A percentile compares a stretch with the other conserved stretches of the same genome.
These are phyloP conservation scores for Lipomyces chichibuensis DNA, from an alignment of 805 yeast species.

Conservation along the genomic window DNA sequence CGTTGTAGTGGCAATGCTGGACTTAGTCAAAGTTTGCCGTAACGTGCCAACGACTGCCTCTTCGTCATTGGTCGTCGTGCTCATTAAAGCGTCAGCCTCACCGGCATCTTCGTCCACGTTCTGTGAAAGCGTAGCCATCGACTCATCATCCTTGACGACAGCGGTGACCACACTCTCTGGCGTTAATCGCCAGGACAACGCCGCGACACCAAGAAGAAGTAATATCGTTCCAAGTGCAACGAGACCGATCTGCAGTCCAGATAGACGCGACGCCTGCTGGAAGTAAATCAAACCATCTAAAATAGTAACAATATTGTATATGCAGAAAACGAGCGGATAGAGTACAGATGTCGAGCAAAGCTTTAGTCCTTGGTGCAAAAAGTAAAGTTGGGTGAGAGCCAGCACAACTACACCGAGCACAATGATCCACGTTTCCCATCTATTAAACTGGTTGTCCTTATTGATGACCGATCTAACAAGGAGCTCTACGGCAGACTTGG, in stretches of 20 bases:
- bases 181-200: slow-evolving; percentile 58
- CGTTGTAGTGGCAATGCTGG: slow-evolving; percentile 1
- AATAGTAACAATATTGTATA: slow-evolving; percentile 71
- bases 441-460: slow-evolving; percentile 47
- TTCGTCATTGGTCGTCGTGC: slow-evolving; percentile 12
- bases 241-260: slow-evolving; percentile 45
- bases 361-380: slow-evolving; percentile 73
- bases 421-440: slow-evolving; percentile 54
- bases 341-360: slow-evolving; percentile 73
- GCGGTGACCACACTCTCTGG: slow-evolving; percentile 26
- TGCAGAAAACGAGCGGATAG: slow-evolving; percentile 83
- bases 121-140: slow-evolving; percentile 14
- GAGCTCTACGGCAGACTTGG: slow-evolving; percentile 80
- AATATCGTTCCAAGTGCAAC: slow-evolving; percentile 55
- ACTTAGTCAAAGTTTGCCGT: slow-evolving; percentile 5
- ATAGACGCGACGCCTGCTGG: slow-evolving; percentile 53
- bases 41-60: slow-evolving; percentile 17
- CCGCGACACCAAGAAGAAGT: slow-evolving; percentile 61
- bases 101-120: slow-evolving; percentile 18
- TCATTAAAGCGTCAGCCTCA: slow-evolving; percentile 24
- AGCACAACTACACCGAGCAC: slow-evolving; percentile 59
- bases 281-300: slow-evolving; percentile 66
- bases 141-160: slow-evolving; percentile 19
- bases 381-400: slow-evolving; percentile 70
- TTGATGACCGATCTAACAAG: slow-evolving; percentile 51